Evolutionary conservation across 2,329 filamentous ascomycete species (phyloP).

Genomic region (Corynespora cassiicola): DNA sequence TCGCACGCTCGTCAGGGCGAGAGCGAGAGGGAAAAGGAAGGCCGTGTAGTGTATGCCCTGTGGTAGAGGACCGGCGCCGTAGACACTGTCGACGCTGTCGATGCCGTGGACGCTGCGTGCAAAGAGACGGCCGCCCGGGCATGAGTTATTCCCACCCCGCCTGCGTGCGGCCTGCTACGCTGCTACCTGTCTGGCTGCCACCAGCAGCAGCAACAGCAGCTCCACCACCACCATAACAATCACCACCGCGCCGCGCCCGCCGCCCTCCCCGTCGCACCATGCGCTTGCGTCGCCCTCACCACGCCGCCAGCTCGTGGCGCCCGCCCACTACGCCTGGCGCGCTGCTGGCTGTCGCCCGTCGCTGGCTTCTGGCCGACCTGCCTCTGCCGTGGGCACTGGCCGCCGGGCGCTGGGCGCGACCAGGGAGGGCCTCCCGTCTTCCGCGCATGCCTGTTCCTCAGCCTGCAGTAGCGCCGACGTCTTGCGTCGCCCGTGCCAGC

Average conservation of each 20-base stretch:
- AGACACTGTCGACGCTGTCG: too few relatives aligned
- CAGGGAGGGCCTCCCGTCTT: constrained; percentile 26
- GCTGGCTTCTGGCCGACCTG: not conserved
- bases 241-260: too few relatives aligned
- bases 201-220: too few relatives aligned
- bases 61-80: too few relatives aligned
- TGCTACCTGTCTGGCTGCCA: too few relatives aligned
- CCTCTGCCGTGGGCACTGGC: too few relatives aligned
- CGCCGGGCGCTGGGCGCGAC: not conserved
- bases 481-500: constrained; percentile 20
- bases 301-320: not conserved
- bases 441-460: constrained; percentile 33
- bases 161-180: too few relatives aligned
- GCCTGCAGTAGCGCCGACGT: constrained; percentile 32
- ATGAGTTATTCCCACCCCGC: too few relatives aligned
- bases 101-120: too few relatives aligned
- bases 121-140: too few relatives aligned
- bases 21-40: constrained; percentile 5
- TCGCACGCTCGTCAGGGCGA: constrained; percentile 1
- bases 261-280: constrained; percentile 23
- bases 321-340: not conserved
- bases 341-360: not conserved
- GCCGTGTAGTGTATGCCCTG: too few relatives aligned
- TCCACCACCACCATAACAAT: too few relatives aligned
- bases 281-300: constrained; percentile 28